phyloP scores from a whole-genome alignment of 345 rosid species.

The Eucalyptus dawsonii region DNA sequence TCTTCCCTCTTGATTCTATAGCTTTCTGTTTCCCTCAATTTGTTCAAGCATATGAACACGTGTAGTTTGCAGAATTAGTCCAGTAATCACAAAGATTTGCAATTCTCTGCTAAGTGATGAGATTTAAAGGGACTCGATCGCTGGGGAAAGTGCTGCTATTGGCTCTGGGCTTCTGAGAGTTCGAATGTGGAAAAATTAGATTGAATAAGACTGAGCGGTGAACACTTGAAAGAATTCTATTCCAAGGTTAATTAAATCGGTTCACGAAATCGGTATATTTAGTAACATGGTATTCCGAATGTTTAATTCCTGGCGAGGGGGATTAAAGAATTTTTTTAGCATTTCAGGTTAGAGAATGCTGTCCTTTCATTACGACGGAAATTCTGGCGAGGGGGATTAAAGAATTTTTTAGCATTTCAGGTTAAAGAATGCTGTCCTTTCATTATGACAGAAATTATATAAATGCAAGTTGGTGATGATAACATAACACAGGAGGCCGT shows the following conservation, averaged over 20 bases:
- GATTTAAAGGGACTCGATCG: background rate
- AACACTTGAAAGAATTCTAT: background rate
- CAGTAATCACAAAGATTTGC: background rate
- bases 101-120: background rate
- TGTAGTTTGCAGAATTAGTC: background rate
- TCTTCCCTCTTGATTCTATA: background rate
- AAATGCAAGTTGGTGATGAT: background rate
- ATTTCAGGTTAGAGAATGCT: background rate
- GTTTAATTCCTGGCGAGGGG: background rate
- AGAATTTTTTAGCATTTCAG: background rate
- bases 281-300: background rate
- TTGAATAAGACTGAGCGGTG: background rate
- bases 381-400: no score
- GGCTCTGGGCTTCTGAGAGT: background rate
- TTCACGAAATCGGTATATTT: background rate
- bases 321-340: background rate
- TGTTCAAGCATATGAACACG: background rate
- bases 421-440: background rate
- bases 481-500: background rate
- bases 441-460: background rate
- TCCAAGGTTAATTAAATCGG: background rate
- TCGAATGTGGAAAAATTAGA: background rate
- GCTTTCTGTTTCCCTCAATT: background rate
- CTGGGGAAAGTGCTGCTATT: background rate
- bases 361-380: background rate